Evolutionary conservation across 306 rosid genomes (phyloP), one percentile per base, ranked within the genome.

Genomic region (Cajanus cajan): DNA sequence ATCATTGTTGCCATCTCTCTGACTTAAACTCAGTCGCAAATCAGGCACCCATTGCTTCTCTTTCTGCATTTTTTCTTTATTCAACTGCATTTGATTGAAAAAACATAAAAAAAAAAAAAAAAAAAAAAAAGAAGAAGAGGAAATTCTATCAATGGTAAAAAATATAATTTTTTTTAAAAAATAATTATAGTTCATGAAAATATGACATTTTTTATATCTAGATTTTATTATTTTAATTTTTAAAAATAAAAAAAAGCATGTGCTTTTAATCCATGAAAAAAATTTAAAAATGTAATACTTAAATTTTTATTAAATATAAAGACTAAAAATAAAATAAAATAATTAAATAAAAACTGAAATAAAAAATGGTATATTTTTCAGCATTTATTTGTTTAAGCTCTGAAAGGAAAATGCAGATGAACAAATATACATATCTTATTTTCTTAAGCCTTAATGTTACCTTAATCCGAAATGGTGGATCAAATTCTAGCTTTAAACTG

Each of bases 11-110:
- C 68, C 73, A 51, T 48, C 68, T 73, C 78, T 82, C 34, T 80
- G 85, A 71, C 85, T 88, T 73, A 88, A 77, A 75, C 93, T 79
- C 68, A 90, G 80, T 51, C 84, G 90, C 92, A 90, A 83, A 86
- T 90, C 87, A 3, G 95, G 88, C 73, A 84, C 47, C 85, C 86
- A 68, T 72, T 80, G 71, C 22, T 85, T 73, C 3, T 81, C 89
- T 68, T 76, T 85, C 78, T 40, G 39, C 54, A 54, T 5, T 6
- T 78, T 81, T 33, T 84, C 88, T 78, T 75, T 62, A 61, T 85
- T 87, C 78, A 83, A 45, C 93, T 90, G 87, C 80, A 85, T 33
- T 50, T 28, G 24, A 63, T 4, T n/a, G n/a, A n/a, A n/a, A n/a
- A n/a, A n/a, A n/a, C n/a, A n/a, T n/a, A n/a, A n/a, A n/a, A n/a